Base-by-base conservation (phyloP, 768 basidiomycete genomes). In the Inosperma sp. region DNA sequence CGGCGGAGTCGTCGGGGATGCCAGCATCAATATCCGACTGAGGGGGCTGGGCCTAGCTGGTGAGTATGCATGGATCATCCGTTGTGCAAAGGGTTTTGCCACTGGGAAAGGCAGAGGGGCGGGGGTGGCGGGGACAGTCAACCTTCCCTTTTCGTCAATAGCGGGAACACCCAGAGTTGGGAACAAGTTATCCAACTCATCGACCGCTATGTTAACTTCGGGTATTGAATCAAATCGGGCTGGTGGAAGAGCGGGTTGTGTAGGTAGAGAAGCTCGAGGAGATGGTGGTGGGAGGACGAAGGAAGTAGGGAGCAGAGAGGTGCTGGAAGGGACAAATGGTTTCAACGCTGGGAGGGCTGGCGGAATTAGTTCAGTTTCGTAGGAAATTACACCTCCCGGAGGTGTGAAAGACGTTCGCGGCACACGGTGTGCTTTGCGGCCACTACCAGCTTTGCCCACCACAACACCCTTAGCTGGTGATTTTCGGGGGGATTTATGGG, bases 241-340 rank as follows among this genome's bases (percentile, higher is more conserved):
- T 27, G 61, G 57, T 13, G 71, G 68, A 0, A 76, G 67, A 3
- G 73, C 67, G 16, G 76, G 72, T 30, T 75, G 71, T 1, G 76
- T 74, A 5, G 82, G 83, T 22, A 88, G 64, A 2, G 83, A 79
- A 1, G 87, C 77, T 17, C 77, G 74, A 12, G 87, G 88, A 7
- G 86, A 87, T 2, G 84, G 87, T 2, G 87, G 87, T 12, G 88
- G 88, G 3, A 91, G 76, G 1, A 86, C 82, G 54, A 91, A 91
- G 12, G 84, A 78, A 8, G 79, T 82, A 3, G 86, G 78, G 19
- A 88, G 73, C 26, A 85, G 71, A 2, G 81, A 77, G 40, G 73
- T 54, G 3, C 51, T 64, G 25, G 73, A 59, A 21, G 74, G 55
- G 23, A 59, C 43, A 21, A 64, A 60, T 4, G 72, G 71, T 27